A percentile compares a stretch with the other conserved stretches of the same genome.
phyloP scores from a whole-genome alignment of 1,284 basidiomycete species.

The Ceratorhiza oryzae-sativae region DNA sequence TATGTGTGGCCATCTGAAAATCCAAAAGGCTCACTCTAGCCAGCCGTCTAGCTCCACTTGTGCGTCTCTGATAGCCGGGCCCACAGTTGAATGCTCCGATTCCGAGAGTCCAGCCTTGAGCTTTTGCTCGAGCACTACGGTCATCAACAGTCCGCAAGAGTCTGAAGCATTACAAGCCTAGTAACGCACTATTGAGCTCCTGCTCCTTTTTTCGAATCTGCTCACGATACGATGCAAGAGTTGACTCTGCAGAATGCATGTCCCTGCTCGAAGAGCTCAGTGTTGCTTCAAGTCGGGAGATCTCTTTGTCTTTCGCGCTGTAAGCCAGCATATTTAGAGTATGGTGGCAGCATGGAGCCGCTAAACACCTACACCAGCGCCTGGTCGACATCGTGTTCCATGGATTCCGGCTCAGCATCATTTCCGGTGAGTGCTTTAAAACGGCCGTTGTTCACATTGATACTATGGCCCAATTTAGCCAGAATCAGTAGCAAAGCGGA shows the following conservation, averaged over 20 bases:
- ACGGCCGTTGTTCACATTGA: slow-evolving; percentile 66
- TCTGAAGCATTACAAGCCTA: too few relatives aligned
- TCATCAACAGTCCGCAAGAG: neutral
- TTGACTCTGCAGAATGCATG: slow-evolving; percentile 68
- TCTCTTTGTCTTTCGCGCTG: slow-evolving; percentile 73
- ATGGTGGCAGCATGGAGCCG: neutral
- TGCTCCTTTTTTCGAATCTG: slow-evolving; percentile 69
- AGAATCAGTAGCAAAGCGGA: slow-evolving; percentile 41
- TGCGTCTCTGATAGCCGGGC: slow-evolving; percentile 66
- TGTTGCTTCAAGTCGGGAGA: slow-evolving; percentile 62
- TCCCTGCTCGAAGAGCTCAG: slow-evolving; percentile 60
- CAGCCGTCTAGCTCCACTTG: slow-evolving; percentile 61
- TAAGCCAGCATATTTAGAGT: slow-evolving; percentile 24
- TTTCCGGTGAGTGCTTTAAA: slow-evolving; percentile 69
- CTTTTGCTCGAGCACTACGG: slow-evolving; percentile 39
- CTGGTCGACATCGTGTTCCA: slow-evolving; percentile 74
- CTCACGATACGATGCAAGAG: slow-evolving; percentile 62
- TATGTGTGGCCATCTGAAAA: neutral
- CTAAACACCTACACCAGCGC: slow-evolving; percentile 60
- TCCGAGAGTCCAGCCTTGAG: slow-evolving; percentile 50
- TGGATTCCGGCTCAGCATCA: slow-evolving; percentile 65
- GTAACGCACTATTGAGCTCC: slow-evolving; percentile 65
- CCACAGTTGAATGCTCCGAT: slow-evolving; percentile 53
- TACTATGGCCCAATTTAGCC: slow-evolving; percentile 53
- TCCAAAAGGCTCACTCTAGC: slow-evolving; percentile 58